Evolutionary conservation across 1,284 basidiomycete species (phyloP).

Genomic region (Heterobasidion irregulare): DNA sequence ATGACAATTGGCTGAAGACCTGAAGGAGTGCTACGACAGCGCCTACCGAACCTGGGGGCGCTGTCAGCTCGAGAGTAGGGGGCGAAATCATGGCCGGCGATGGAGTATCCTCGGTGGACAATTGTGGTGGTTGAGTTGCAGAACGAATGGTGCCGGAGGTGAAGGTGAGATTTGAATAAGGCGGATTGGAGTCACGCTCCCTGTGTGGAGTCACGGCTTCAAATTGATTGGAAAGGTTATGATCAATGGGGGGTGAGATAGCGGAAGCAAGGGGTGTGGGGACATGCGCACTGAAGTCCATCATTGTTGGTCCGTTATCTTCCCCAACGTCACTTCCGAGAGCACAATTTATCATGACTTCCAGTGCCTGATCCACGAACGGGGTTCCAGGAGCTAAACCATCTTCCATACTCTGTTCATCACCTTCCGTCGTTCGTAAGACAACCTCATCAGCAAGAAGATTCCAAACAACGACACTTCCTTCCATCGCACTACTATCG

Average conservation of each 20-base stretch:
- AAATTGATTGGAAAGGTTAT: slow-evolving; percentile 45
- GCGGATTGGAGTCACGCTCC: slow-evolving; percentile 40
- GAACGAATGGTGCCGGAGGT: slow-evolving; percentile 47
- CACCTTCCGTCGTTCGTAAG: slow-evolving; percentile 23
- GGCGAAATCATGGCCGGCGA: slow-evolving; percentile 15
- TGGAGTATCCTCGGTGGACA: slow-evolving; percentile 16
- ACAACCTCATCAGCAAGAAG: slow-evolving; percentile 58
- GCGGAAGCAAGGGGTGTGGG: slow-evolving; percentile 18
- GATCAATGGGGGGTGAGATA: slow-evolving; percentile 38
- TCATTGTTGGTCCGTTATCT: neutral
- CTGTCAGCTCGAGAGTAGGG: slow-evolving; percentile 17
- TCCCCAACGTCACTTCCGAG: neutral
- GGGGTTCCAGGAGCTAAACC: slow-evolving; percentile 16
- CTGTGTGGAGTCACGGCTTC: slow-evolving; percentile 31
- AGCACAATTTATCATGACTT: neutral
- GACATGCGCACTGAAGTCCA: neutral
- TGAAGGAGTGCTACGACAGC: slow-evolving; percentile 58
- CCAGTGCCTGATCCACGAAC: slow-evolving; percentile 9
- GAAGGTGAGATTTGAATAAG: slow-evolving; percentile 57
- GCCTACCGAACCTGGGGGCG: slow-evolving; percentile 38
- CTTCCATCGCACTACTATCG: slow-evolving; percentile 23
- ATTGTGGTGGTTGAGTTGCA: slow-evolving; percentile 34
- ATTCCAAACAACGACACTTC: slow-evolving; percentile 47
- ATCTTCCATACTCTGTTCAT: slow-evolving; percentile 28
- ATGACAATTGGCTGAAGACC: slow-evolving; percentile 62